Evolutionary conservation across 2,329 filamentous ascomycete genomes (phyloP), one percentile per base, ranked within the genome.

Genomic region (Ophiognomonia clavigignenti-juglandacearum): DNA sequence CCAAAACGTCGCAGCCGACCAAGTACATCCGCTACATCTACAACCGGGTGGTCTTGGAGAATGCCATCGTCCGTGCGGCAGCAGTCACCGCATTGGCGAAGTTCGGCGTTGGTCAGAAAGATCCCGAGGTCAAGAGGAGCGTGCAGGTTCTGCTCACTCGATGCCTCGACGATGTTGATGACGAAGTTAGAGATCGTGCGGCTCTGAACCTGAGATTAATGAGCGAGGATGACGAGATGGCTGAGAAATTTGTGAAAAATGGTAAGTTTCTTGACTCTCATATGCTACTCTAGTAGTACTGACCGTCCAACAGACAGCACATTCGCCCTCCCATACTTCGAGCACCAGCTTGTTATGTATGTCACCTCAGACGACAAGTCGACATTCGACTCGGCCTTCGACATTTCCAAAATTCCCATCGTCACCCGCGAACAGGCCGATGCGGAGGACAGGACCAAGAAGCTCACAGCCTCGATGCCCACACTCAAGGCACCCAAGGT

Each of bases 11-110:
- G 14, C 88, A 96, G 59, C 93, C 93, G 0, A 97, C 93, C 47
- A 97, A 98, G 76, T 98, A 96, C 66, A 96, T 98, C 58, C 88
- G 93, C 48, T 98, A 97, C 69, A 98, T 98, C 63, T 98, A 98
- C 75, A 98, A 98, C 73, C 83, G 93, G 50, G 92, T 98, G 19
- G 93, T 98, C 14, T 73, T 98, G 43, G 93, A 98, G 69, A 98
- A 98, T 63, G 90, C 93, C 34, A 90, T 96, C 53, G 91, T 98
- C 18, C 82, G 93, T 57, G 93, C 93, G 40, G 91, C 93, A 9
- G 93, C 93, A 43, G 95, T 97, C 20, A 97, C 93, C 20, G 93
- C 93, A 3, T 71, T 98, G 53, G 89, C 92, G 59, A 98, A 97
- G 68, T 98, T 98, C 62, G 93, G 93, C 59, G 92, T 97, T 49